Evolutionary conservation across 2,329 filamentous ascomycete species (phyloP).

Genomic region (Colletotrichum paranaense): DNA sequence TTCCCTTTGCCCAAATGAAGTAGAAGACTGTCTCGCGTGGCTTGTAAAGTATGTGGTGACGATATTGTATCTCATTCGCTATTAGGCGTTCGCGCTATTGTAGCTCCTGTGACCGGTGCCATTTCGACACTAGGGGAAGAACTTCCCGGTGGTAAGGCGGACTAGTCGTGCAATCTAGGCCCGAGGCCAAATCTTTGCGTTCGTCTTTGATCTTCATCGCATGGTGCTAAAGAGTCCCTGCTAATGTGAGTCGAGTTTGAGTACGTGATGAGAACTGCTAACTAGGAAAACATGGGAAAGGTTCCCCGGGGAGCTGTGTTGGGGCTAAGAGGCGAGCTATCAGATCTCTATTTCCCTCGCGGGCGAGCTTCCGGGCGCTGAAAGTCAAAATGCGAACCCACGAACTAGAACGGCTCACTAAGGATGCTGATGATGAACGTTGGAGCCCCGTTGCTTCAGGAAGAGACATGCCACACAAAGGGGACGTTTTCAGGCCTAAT

Average conservation of each 20-base stretch:
- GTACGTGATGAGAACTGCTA: neutral
- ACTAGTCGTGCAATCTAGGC: neutral
- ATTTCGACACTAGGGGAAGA: neutral
- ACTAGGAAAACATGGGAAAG: neutral
- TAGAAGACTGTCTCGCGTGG: neutral
- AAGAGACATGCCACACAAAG: conserved; percentile 1
- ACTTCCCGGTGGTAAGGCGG: neutral
- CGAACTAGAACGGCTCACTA: neutral
- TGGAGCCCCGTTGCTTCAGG: neutral
- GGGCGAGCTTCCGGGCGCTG: neutral
- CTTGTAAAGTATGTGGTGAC: too few species aligned
- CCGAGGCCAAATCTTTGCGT: neutral
- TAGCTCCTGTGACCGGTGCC: neutral
- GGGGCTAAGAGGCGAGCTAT: neutral
- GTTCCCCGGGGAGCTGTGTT: neutral
- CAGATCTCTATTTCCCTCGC: neutral
- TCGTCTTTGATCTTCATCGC: neutral
- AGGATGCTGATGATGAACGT: neutral
- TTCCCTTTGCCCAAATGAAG: too few species aligned
- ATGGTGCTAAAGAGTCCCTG: neutral
- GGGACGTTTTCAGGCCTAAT: too few species aligned
- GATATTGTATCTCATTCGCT: neutral
- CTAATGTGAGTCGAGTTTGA: neutral
- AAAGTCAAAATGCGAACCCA: neutral
- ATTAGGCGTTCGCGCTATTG: neutral